These are phyloP conservation scores for Hirschfeldia incana DNA, from an alignment of 345 rosid species.

Conservation along the genomic window DNA sequence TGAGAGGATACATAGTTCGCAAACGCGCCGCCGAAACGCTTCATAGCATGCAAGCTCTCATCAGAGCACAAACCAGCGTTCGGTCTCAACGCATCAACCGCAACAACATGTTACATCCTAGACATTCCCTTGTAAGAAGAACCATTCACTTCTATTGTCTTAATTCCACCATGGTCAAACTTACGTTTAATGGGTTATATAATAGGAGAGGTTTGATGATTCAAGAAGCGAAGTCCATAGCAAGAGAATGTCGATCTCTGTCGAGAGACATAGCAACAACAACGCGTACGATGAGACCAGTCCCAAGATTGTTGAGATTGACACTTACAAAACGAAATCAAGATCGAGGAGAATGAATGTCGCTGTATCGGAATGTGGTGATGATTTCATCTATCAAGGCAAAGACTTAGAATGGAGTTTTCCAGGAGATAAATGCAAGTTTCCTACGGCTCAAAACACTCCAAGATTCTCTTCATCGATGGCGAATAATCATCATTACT, in stretches of 20 bases:
- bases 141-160: not conserved
- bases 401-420: slow-evolving; percentile 56
- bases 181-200: not conserved
- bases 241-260: slow-evolving; percentile 65
- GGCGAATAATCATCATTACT: slow-evolving; percentile 26
- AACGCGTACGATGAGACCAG: slow-evolving; percentile 49
- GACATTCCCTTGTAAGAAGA: slow-evolving; percentile 55
- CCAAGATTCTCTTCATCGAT: slow-evolving; percentile 49
- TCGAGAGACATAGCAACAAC: slow-evolving; percentile 43
- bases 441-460: slow-evolving; percentile 77
- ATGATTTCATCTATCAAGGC: slow-evolving; percentile 44
- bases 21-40: slow-evolving; percentile 74
- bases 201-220: slow-evolving; percentile 70
- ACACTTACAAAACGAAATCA: slow-evolving; percentile 58
- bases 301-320: slow-evolving; percentile 87
- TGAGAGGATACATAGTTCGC: slow-evolving; percentile 74
- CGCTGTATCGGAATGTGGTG: slow-evolving; percentile 52
- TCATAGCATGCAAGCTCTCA: slow-evolving; percentile 73
- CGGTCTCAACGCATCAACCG: slow-evolving; percentile 54
- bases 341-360: slow-evolving; percentile 57
- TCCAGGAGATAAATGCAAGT: slow-evolving; percentile 60
- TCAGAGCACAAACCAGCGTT: slow-evolving; percentile 72
- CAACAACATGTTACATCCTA: slow-evolving; percentile 42
- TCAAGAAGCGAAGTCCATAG: slow-evolving; percentile 74
- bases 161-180: not conserved